These are phyloP conservation scores for Ustilago esculenta DNA, from an alignment of 1,284 basidiomycete genomes.

Conservation along the genomic window DNA sequence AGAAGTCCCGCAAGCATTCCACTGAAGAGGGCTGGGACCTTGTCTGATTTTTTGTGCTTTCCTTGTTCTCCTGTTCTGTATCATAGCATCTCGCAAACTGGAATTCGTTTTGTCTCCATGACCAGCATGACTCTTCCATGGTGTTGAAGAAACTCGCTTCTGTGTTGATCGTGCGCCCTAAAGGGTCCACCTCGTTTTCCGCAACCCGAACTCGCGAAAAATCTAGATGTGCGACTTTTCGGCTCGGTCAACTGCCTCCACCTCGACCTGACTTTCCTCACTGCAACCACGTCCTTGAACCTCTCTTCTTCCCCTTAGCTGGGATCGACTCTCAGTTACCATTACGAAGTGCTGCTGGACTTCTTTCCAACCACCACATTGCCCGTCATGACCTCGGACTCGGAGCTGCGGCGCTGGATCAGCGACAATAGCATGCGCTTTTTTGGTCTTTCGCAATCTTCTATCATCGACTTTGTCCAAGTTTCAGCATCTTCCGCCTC, in stretches of 20 bases:
- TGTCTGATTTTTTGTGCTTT: slow-evolving; percentile 2
- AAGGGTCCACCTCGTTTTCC: slow-evolving; percentile 1
- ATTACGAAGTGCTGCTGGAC: no score
- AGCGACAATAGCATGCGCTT: slow-evolving; percentile 57
- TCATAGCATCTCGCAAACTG: no score
- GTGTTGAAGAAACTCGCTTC: no score
- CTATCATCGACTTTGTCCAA: slow-evolving; percentile 57
- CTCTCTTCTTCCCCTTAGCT: no score
- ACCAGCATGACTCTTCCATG: no score
- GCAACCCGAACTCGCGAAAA: slow-evolving; percentile 2
- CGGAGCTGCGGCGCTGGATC: slow-evolving; percentile 58
- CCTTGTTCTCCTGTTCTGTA: background rate
- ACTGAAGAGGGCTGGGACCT: slow-evolving; percentile 37
- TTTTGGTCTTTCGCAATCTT: slow-evolving; percentile 61
- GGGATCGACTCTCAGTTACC: no score
- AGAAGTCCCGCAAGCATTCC: slow-evolving; percentile 18
- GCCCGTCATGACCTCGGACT: slow-evolving; percentile 14
- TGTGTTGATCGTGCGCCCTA: no score
- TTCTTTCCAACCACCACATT: no score
- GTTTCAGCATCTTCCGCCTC: slow-evolving; percentile 78
- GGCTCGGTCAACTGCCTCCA: slow-evolving; percentile 1
- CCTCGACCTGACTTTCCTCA: background rate
- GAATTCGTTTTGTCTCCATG: no score
- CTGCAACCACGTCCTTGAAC: no score
- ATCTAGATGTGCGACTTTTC: background rate